phyloP scores from a whole-genome alignment of 1,284 basidiomycete species.

The Pseudozyma flocculosa region DNA sequence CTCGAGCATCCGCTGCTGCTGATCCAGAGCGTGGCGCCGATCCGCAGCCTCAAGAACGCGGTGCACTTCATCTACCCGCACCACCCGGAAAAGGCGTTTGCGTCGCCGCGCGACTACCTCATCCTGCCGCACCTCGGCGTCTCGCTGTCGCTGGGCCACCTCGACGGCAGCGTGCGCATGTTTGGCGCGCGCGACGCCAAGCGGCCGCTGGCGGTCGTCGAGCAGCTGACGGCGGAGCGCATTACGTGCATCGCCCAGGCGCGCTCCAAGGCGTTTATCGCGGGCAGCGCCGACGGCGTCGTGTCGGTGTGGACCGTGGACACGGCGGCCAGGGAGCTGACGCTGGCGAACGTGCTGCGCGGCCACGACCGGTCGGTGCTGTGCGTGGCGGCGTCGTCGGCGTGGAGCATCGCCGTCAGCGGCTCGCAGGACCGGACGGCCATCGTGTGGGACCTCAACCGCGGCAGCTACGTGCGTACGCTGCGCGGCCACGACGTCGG shows the following conservation, averaged over 20 bases:
- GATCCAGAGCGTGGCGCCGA: conserved; percentile 39
- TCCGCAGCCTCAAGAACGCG: conserved; percentile 55
- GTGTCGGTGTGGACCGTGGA: conserved; percentile 40
- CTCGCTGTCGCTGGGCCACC: conserved; percentile 69
- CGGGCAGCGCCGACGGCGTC: conserved; percentile 64
- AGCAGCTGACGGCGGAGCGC: conserved; percentile 17
- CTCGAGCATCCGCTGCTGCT: conserved; percentile 68
- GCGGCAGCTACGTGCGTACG: conserved; percentile 54
- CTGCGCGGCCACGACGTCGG: conserved; percentile 59
- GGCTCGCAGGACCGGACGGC: conserved; percentile 82
- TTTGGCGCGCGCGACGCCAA: conserved; percentile 35
- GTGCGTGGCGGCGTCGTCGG: conserved; percentile 72
- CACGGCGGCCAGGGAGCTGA: conserved; percentile 18
- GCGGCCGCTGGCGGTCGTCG: conserved; percentile 67
- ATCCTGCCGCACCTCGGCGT: conserved; percentile 66
- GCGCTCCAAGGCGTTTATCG: conserved; percentile 70
- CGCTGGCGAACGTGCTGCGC: conserved; percentile 67
- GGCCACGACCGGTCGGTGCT: conserved; percentile 68
- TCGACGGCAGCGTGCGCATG: conserved; percentile 65
- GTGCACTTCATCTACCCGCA: conserved; percentile 65
- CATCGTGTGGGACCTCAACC: conserved; percentile 87
- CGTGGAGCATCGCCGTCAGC: conserved; percentile 81
- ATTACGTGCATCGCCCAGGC: conserved; percentile 68
- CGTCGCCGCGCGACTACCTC: conserved; percentile 67
- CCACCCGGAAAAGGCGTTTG: conserved; percentile 67